These are phyloP conservation scores for Umbelopsis vinacea DNA, from an alignment of 192 early-diverging fungal genomes.

Conservation along the genomic window DNA sequence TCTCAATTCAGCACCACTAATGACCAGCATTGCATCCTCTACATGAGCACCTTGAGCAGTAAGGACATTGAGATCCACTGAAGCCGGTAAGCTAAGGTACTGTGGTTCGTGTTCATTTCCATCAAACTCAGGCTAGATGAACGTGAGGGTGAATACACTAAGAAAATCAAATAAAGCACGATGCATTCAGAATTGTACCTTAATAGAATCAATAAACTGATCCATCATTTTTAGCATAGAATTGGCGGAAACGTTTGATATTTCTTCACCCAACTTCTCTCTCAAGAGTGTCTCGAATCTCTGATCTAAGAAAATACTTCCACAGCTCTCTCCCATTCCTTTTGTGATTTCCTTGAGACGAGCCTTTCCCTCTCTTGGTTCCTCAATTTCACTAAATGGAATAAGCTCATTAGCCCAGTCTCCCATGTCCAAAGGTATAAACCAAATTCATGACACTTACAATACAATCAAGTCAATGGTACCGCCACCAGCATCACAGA, in stretches of 20 bases:
- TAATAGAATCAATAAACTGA: slow-evolving; percentile 49
- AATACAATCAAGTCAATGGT: slow-evolving; percentile 59
- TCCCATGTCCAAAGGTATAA: neutral
- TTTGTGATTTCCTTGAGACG: slow-evolving; percentile 51
- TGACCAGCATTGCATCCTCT: slow-evolving; percentile 47
- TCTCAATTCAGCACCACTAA: slow-evolving; percentile 43
- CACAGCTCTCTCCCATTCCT: slow-evolving; percentile 52
- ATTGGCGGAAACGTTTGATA: slow-evolving; percentile 34
- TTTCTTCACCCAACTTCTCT: slow-evolving; percentile 43
- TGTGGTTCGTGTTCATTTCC: slow-evolving; percentile 46
- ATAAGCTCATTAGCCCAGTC: neutral
- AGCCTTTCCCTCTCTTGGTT: slow-evolving; percentile 26
- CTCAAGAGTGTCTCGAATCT: slow-evolving; percentile 42
- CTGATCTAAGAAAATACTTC: slow-evolving; percentile 50
- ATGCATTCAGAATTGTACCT: slow-evolving; percentile 32
- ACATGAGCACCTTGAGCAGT: slow-evolving; percentile 37
- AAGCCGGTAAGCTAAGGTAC: slow-evolving; percentile 47
- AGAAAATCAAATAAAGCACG: neutral
- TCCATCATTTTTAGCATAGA: slow-evolving; percentile 39
- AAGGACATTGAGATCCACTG: slow-evolving; percentile 39
- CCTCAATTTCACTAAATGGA: slow-evolving; percentile 30
- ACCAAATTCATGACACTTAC: slow-evolving; percentile 39
- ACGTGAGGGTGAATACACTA: slow-evolving; percentile 29
- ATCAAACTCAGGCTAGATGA: slow-evolving; percentile 50
- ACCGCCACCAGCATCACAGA: slow-evolving; percentile 58